Conservation (phyloP, 164 flowering plant species). For the Saururus chinensis region DNA sequence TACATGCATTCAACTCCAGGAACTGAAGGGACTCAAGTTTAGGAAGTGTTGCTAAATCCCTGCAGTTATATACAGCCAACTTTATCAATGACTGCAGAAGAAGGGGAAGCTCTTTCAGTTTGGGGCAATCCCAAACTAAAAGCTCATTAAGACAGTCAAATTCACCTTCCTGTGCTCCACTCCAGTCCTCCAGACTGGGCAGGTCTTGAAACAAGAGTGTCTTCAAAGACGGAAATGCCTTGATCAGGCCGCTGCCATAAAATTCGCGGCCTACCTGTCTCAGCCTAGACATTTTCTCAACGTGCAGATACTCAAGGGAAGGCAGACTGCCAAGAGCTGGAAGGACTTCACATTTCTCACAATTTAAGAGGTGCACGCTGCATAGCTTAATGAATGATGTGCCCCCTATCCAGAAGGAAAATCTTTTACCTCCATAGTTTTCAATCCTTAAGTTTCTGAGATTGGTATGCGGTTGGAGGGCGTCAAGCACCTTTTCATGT, state of each 20-base stretch:
- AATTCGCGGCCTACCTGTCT: neutral
- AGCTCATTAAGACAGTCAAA: conserved; percentile 1
- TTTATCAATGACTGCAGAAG: neutral
- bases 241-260: neutral
- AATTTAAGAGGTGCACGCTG: neutral
- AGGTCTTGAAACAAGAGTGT: neutral
- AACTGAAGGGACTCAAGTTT: neutral
- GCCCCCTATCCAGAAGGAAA: conserved; percentile 2
- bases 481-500: conserved; percentile 1
- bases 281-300: neutral
- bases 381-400: neutral
- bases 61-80: neutral
- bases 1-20: neutral
- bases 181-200: neutral
- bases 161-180: conserved; percentile 1
- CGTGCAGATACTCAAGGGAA: neutral
- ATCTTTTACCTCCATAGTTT: neutral
- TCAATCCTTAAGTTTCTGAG: conserved; percentile 2
- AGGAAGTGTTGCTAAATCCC: neutral
- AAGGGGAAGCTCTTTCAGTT: neutral
- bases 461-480: conserved; percentile 1
- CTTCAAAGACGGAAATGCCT: neutral
- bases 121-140: conserved; percentile 1
- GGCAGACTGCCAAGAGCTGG: conserved; percentile 6
- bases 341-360: neutral